These are phyloP conservation scores for Phytopythium litorale DNA, from an alignment of 352 stramenopile species.

Conservation along the genomic window DNA sequence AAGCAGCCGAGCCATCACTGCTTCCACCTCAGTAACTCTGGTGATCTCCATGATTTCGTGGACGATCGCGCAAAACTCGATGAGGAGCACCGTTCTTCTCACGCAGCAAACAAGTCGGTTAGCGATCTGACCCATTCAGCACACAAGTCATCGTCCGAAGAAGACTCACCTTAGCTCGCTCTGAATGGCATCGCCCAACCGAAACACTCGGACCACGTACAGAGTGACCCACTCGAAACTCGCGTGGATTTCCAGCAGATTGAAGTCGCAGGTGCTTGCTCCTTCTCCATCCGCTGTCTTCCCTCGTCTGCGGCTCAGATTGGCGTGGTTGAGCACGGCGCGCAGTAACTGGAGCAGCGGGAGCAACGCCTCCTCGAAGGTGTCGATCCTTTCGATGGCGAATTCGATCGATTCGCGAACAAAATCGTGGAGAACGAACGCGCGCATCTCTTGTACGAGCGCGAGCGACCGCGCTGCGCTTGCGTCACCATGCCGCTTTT, in stretches of 20 bases:
- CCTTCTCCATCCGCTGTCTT: neutral
- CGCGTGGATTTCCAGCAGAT: conserved; percentile 22
- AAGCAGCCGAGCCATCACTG: conserved; percentile 1
- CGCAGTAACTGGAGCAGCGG: conserved; percentile 66
- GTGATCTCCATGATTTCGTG: conserved; percentile 34
- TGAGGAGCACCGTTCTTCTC: conserved; percentile 57
- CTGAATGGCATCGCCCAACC: conserved; percentile 18
- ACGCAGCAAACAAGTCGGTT: neutral
- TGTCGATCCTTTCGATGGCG: conserved; percentile 12
- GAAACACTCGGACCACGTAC: conserved; percentile 30
- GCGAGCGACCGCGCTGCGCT: neutral
- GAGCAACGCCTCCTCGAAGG: conserved; percentile 57
- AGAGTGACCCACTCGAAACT: conserved; percentile 33
- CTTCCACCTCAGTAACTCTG: neutral
- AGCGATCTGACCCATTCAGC: conserved; percentile 6
- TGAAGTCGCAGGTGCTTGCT: conserved; percentile 11
- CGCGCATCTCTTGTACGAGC: conserved; percentile 36
- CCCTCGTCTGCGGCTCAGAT: conserved; percentile 26
- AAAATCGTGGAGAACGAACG: conserved; percentile 60
- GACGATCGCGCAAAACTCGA: conserved; percentile 60
- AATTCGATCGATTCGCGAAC: conserved; percentile 43
- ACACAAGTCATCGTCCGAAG: conserved; percentile 4
- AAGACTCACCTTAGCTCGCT: conserved; percentile 19
- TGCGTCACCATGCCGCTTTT: conserved; percentile 7
- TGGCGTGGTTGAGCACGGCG: conserved; percentile 60